Evolutionary conservation across 768 basidiomycete genomes (phyloP).

Genomic region (Lactarius evosmus): DNA sequence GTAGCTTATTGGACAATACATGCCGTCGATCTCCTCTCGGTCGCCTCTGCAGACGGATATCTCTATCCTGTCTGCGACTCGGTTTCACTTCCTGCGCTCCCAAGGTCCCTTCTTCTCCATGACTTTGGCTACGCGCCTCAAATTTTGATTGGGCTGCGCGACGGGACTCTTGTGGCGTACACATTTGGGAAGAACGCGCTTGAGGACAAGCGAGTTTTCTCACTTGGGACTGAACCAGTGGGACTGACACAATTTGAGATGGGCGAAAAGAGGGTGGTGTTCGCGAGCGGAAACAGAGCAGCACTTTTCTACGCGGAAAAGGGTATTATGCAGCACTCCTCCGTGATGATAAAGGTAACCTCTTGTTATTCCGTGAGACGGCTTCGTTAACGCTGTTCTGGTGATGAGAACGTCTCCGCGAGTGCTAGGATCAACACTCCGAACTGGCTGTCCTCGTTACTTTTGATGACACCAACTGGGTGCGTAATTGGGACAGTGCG

Average conservation of each 20-base stretch:
- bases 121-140: constrained; percentile 59
- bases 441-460: constrained; percentile 50
- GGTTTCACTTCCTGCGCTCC: constrained; percentile 43
- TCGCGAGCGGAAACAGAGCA: constrained; percentile 70
- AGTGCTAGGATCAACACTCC: constrained; percentile 53
- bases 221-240: constrained; percentile 67
- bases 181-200: constrained; percentile 39
- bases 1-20: constrained; percentile 80
- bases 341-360: constrained; percentile 65
- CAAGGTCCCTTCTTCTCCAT: constrained; percentile 47
- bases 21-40: constrained; percentile 52
- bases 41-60: constrained; percentile 32
- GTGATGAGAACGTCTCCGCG: constrained; percentile 44
- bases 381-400: background rate
- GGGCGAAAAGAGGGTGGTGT: constrained; percentile 53
- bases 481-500: constrained; percentile 64
- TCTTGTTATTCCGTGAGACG: background rate
- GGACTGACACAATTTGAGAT: constrained; percentile 52
- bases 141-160: constrained; percentile 68
- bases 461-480: constrained; percentile 52
- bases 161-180: constrained; percentile 67
- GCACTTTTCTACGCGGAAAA: constrained; percentile 67
- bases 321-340: constrained; percentile 61
- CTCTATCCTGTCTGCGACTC: constrained; percentile 37
- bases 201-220: constrained; percentile 53